Base-by-base conservation (phyloP, 306 rosid species). In the Begonia fuchsioides region DNA sequence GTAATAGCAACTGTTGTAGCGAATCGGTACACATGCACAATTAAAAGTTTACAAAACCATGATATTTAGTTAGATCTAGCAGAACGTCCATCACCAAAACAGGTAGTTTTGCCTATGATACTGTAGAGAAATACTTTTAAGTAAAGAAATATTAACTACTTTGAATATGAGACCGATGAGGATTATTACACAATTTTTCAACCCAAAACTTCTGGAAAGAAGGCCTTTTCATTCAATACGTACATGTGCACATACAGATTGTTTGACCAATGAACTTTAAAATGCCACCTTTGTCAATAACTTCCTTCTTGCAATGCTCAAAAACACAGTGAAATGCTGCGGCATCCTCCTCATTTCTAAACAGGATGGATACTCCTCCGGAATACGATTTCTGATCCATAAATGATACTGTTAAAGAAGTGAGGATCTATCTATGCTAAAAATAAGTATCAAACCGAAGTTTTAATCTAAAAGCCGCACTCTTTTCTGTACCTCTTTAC, bases 341-440 rank as follows among this genome's bases (percentile, higher is more conserved):
- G 65, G 90, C 71, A 44, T 84, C 95, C 58, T 72, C 82, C 76
- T 81, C 87, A 15, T 69, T 76, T 62, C 66, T 78, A 79, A 90
- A 90, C 50, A 59, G 79, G 50, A 84, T 50, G 44, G 66, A 50
- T 53, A 84, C 60, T 55, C 82, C 97, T 51, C 56, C 76, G 6
- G 92, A 70, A 63, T 67, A 77, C n/a, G 66, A 47, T 43, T 71
- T 57, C 95, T 84, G 79, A 55, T 67, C 54, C 63, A 79, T 62
- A 70, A 64, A 38, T 20, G 61, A 39, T 61, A 63, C 56, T 11
- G 47, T 68, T 57, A 67, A 61, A 44, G 44, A 48, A 56, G 32
- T 19, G 47, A 51, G 12, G 40, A 60, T 57, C 53, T 20, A 55
- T 19, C 58, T 49, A 26, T 12, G 38, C 57, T 32, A 17, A 12